Evolutionary conservation across 2,329 filamentous ascomycete genomes (phyloP).

Genomic region (Fusarium sarcochroum): DNA sequence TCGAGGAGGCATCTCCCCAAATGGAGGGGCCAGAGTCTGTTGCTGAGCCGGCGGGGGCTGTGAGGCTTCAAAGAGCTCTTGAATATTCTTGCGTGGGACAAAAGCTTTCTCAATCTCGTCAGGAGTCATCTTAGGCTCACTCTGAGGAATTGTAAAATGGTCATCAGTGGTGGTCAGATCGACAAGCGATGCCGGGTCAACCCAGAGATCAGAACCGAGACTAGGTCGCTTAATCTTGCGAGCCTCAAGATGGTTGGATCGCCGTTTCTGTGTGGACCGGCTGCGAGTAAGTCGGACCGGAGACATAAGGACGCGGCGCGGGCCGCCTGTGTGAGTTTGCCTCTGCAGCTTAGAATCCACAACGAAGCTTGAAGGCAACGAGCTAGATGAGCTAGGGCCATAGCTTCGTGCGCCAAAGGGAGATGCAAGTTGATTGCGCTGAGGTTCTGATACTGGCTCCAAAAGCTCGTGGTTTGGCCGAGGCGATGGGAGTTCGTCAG

Average conservation of each 20-base stretch:
- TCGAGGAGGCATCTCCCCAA: constrained; percentile 59
- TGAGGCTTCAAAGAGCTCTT: constrained; percentile 57
- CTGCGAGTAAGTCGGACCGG: constrained; percentile 66
- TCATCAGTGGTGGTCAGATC: constrained; percentile 43
- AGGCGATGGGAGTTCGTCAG: constrained; percentile 43
- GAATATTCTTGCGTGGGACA: constrained; percentile 59
- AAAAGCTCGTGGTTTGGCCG: constrained; percentile 41
- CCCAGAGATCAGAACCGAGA: constrained; percentile 68
- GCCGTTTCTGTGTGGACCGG: constrained; percentile 69
- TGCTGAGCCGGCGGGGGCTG: constrained; percentile 37
- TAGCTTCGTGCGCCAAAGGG: constrained; percentile 72
- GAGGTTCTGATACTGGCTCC: constrained; percentile 44
- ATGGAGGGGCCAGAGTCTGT: constrained; percentile 48
- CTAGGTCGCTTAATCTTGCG: constrained; percentile 67
- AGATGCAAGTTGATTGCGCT: constrained; percentile 62
- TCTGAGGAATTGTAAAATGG: constrained; percentile 54
- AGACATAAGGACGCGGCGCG: constrained; percentile 66
- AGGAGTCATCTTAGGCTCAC: constrained; percentile 37
- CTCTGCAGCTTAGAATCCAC: constrained; percentile 53
- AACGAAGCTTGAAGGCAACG: constrained; percentile 58
- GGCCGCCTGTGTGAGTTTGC: constrained; percentile 65
- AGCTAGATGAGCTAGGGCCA: constrained; percentile 71
- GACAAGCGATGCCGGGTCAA: constrained; percentile 56
- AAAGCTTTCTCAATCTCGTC: constrained; percentile 56
- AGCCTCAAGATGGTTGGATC: constrained; percentile 65